Percentiles rank a stretch among this genome's conserved stretches.
Evolutionary conservation across 345 rosid genomes (phyloP).

Genomic region (Pugionium cornutum): DNA sequence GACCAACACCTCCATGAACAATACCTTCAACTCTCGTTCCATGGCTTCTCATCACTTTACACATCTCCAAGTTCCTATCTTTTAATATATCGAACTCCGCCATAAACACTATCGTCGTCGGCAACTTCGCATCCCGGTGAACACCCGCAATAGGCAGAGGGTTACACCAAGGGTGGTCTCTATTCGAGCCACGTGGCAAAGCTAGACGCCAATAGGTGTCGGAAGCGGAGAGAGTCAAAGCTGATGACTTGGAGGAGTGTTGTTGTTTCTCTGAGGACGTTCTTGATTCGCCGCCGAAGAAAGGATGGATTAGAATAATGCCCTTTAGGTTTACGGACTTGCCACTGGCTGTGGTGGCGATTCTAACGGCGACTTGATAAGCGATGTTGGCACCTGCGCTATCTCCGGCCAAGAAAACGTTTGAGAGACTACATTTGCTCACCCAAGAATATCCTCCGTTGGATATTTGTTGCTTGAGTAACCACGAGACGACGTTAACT

Average conservation of each 20-base stretch:
- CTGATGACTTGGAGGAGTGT: constrained; percentile 47
- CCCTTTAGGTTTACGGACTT: constrained; percentile 46
- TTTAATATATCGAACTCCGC: constrained; percentile 69
- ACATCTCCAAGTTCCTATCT: constrained; percentile 61
- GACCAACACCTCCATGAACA: constrained; percentile 69
- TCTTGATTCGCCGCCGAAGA: constrained; percentile 68
- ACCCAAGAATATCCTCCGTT: constrained; percentile 54
- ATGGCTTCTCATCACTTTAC: constrained; percentile 48
- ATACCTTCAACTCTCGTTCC: constrained; percentile 61
- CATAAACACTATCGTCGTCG: constrained; percentile 54
- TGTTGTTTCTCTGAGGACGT: constrained; percentile 53
- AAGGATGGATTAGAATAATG: constrained; percentile 59
- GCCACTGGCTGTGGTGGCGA: constrained; percentile 25
- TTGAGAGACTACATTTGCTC: constrained; percentile 46
- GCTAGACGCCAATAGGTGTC: constrained; percentile 85
- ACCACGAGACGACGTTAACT: constrained; percentile 54
- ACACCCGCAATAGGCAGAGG: constrained; percentile 36
- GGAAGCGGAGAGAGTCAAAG: constrained; percentile 56
- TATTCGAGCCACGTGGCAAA: constrained; percentile 59
- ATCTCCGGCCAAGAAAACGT: constrained; percentile 64
- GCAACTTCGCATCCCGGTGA: constrained; percentile 32
- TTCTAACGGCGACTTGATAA: constrained; percentile 48
- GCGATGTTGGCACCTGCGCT: constrained; percentile 79
- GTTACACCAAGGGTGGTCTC: constrained; percentile 90
- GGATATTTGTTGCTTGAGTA: constrained; percentile 46